Evolutionary conservation across 345 rosid genomes (phyloP).

Genomic region (Brassica napus): Da-Ae NC_063436.1:21023001-21023500

Average conservation of each 20-base stretch:
- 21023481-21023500: neutral
- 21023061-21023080: slow-evolving; percentile 19
- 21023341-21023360: slow-evolving; percentile 19
- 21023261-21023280: slow-evolving; percentile 37
- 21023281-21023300: slow-evolving; percentile 51
- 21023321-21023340: slow-evolving; percentile 35
- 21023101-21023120: slow-evolving; percentile 45
- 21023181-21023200: slow-evolving; percentile 33
- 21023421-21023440: neutral
- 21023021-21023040: slow-evolving; percentile 13
- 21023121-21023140: slow-evolving; percentile 34
- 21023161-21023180: slow-evolving; percentile 7
- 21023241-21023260: slow-evolving; percentile 28
- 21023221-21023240: slow-evolving; percentile 23
- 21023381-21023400: neutral
- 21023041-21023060: neutral
- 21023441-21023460: neutral
- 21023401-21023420: neutral
- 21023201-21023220: slow-evolving; percentile 24
- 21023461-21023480: neutral
- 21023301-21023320: slow-evolving; percentile 38
- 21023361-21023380: slow-evolving; percentile 29
- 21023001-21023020: neutral
- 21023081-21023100: slow-evolving; percentile 52
- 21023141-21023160: slow-evolving; percentile 22